Conservation (phyloP, 78 protist species). For the Andalucia godoyi region DNA sequence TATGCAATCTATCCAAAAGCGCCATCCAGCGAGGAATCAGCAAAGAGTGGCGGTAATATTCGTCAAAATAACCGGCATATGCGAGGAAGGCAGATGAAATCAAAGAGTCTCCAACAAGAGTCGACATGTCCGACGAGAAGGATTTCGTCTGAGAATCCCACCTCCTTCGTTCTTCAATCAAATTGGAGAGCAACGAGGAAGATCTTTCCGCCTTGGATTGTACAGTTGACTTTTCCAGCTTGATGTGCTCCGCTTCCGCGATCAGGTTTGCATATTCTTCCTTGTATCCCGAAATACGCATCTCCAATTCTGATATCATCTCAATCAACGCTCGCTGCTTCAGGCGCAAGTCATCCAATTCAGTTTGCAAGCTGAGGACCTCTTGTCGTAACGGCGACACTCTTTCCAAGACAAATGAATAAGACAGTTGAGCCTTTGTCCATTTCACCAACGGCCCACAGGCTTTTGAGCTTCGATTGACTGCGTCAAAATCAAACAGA, state of each 20-base stretch:
- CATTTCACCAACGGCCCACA: conserved; percentile 91
- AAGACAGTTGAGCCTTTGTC: conserved; percentile 69
- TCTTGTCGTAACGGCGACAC: conserved; percentile 75
- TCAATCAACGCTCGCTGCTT: background rate
- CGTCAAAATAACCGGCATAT: conserved; percentile 83
- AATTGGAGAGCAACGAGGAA: conserved; percentile 36
- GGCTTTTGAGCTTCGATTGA: conserved; percentile 66
- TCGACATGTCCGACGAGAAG: conserved; percentile 42
- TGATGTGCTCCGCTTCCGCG: conserved; percentile 7
- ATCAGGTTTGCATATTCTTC: conserved; percentile 6
- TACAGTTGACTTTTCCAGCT: background rate
- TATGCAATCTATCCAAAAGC: conserved; percentile 11
- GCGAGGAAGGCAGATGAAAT: conserved; percentile 78
- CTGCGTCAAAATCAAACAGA: conserved; percentile 49
- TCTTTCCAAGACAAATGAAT: conserved; percentile 51
- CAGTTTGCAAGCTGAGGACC: conserved; percentile 27
- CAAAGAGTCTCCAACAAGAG: conserved; percentile 83
- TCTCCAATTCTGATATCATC: conserved; percentile 15
- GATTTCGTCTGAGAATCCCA: conserved; percentile 63
- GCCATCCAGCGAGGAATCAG: conserved; percentile 46
- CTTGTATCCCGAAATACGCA: conserved; percentile 34
- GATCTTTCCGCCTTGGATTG: conserved; percentile 66
- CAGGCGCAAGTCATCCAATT: background rate
- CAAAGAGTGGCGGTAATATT: conserved; percentile 11
- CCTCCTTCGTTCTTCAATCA: conserved; percentile 60